These are phyloP conservation scores for Rubia balearica DNA, from an alignment of 305 asterid species.

Conservation along the genomic window DNA sequence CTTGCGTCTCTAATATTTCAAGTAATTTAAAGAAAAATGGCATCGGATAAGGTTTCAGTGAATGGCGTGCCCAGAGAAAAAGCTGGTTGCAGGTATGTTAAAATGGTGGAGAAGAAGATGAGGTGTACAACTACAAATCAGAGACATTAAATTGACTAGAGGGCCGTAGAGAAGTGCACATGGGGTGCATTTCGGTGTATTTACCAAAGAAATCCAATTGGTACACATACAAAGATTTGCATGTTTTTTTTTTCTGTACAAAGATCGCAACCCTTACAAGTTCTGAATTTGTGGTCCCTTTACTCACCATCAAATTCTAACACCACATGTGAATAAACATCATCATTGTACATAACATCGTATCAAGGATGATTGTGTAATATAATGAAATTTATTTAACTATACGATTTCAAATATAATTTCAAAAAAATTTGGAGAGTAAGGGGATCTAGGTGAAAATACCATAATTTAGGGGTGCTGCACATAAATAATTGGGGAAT, in stretches of 20 bases:
- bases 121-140: slow-evolving; percentile 2
- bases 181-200: slow-evolving; percentile 1
- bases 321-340: neutral
- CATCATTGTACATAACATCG: no score
- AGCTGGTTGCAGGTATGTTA: neutral
- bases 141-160: slow-evolving; percentile 10
- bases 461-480: no score
- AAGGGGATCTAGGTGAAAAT: no score
- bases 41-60: neutral
- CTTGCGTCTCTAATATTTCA: neutral
- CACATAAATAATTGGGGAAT: no score
- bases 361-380: no score
- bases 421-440: no score
- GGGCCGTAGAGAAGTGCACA: slow-evolving; percentile 14
- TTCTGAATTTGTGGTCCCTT: slow-evolving; percentile 10
- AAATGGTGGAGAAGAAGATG: neutral
- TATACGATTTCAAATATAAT: no score
- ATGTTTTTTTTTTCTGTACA: neutral
- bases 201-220: slow-evolving; percentile 10
- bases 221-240: slow-evolving; percentile 17
- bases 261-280: neutral
- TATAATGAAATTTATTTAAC: no score
- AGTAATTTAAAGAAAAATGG: neutral
- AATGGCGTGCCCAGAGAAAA: neutral
- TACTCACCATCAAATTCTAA: neutral